Conservation (phyloP, 2,329 filamentous ascomycete species). For the Xenosphaeropsis pyriputrescens region DNA sequence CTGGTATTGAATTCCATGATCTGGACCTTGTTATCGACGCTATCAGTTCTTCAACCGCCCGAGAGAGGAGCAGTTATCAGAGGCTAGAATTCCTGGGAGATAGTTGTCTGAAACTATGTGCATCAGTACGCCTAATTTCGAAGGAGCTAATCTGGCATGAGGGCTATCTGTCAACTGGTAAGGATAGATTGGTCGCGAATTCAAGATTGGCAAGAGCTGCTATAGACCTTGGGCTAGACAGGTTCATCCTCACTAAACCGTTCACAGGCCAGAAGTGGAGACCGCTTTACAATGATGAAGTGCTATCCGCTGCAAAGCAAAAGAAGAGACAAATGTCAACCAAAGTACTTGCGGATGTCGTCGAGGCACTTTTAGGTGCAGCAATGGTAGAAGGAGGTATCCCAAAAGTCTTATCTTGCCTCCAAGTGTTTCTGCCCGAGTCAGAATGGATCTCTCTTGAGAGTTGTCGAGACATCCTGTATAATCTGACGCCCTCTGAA, state of each 20-base stretch:
- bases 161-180: slow-evolving; percentile 53
- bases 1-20: slow-evolving; percentile 35
- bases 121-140: slow-evolving; percentile 28
- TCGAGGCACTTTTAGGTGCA: slow-evolving; percentile 74
- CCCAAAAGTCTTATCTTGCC: slow-evolving; percentile 43
- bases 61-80: slow-evolving; percentile 57
- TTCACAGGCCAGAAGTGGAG: slow-evolving; percentile 64
- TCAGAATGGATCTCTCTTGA: slow-evolving; percentile 35
- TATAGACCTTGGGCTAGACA: slow-evolving; percentile 47
- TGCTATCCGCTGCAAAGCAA: slow-evolving; percentile 13
- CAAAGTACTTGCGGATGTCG: slow-evolving; percentile 75
- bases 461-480: slow-evolving; percentile 26
- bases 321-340: slow-evolving; percentile 36
- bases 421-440: slow-evolving; percentile 51
- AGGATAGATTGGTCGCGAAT: slow-evolving; percentile 63
- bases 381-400: slow-evolving; percentile 57
- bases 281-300: slow-evolving; percentile 40
- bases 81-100: slow-evolving; percentile 81
- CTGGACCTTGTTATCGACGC: slow-evolving; percentile 47
- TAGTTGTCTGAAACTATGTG: slow-evolving; percentile 61
- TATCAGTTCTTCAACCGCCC: slow-evolving; percentile 49
- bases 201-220: slow-evolving; percentile 53
- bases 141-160: slow-evolving; percentile 55
- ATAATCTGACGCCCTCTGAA: slow-evolving; percentile 21
- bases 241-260: slow-evolving; percentile 51